Evolutionary conservation across 1,284 basidiomycete species (phyloP).

Genomic region (Trichosporon asahii): DNA sequence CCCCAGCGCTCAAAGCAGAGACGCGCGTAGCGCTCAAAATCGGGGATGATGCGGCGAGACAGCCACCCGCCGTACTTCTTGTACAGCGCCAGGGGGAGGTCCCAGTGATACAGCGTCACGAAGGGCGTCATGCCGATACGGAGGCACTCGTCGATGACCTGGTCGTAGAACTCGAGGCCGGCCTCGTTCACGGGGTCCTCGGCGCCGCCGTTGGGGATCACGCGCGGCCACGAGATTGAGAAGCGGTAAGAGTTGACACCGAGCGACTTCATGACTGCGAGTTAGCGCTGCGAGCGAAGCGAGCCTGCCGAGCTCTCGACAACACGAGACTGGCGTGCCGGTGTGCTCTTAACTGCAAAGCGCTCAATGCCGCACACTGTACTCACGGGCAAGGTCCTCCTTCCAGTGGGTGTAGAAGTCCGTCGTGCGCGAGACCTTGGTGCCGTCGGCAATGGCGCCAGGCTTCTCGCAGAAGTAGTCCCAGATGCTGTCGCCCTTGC

Average conservation of each 20-base stretch:
- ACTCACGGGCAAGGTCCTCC: constrained; percentile 60
- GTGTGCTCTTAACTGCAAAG: too few species aligned
- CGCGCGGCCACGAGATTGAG: constrained; percentile 69
- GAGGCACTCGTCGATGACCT: constrained; percentile 29
- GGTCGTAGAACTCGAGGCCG: constrained; percentile 57
- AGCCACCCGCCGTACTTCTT: constrained; percentile 66
- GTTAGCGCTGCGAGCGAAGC: neutral
- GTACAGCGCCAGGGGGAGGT: constrained; percentile 66
- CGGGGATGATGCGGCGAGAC: constrained; percentile 62
- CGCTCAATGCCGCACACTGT: too few species aligned
- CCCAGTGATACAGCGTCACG: constrained; percentile 76
- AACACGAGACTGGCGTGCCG: too few species aligned
- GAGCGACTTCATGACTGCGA: constrained; percentile 57
- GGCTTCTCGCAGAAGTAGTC: constrained; percentile 66
- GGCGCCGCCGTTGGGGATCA: constrained; percentile 64
- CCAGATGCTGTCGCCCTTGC: constrained; percentile 61
- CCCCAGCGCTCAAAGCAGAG: constrained; percentile 69
- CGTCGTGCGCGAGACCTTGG: constrained; percentile 65
- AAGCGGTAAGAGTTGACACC: constrained; percentile 64
- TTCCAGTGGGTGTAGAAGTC: constrained; percentile 67
- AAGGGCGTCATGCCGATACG: constrained; percentile 63
- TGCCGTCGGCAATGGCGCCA: constrained; percentile 64
- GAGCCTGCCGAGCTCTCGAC: neutral
- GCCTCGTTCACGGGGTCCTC: constrained; percentile 66
- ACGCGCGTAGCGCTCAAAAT: constrained; percentile 65